A percentile compares a stretch with the other conserved stretches of the same genome.
Evolutionary conservation across 2,329 filamentous ascomycete genomes (phyloP).

Genomic region (Emydomyces testavorans): DNA sequence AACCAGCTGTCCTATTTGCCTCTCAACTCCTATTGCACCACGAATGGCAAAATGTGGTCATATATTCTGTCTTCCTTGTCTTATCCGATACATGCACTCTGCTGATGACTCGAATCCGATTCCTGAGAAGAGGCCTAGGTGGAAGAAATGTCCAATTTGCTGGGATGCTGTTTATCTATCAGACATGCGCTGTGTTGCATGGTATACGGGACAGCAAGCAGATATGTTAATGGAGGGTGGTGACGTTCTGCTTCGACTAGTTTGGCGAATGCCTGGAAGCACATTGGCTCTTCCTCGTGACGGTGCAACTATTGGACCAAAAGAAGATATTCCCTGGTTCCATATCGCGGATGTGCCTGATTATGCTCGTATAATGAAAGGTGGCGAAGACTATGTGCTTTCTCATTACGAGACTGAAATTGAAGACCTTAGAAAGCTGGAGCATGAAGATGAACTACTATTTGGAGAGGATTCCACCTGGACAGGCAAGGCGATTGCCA

Average conservation of each 20-base stretch:
- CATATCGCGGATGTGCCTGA: constrained; percentile 88
- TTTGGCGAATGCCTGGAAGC: constrained; percentile 67
- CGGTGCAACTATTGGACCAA: constrained; percentile 46
- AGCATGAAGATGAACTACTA: constrained; percentile 77
- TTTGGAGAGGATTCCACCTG: constrained; percentile 91
- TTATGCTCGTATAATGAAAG: constrained; percentile 92
- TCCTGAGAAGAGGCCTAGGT: constrained; percentile 59
- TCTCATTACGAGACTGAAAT: constrained; percentile 73
- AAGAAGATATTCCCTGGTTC: constrained; percentile 83
- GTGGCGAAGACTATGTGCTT: constrained; percentile 75
- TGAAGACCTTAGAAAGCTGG: constrained; percentile 59
- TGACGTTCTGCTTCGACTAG: constrained; percentile 78
- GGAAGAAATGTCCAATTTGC: constrained; percentile 95
- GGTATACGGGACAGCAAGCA: constrained; percentile 80
- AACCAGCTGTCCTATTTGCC: constrained; percentile 84
- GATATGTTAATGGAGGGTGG: constrained; percentile 64
- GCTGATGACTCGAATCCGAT: constrained; percentile 54
- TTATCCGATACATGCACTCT: constrained; percentile 89
- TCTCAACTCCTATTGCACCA: constrained; percentile 83
- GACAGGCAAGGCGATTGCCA: constrained; percentile 70
- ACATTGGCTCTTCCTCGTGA: constrained; percentile 82
- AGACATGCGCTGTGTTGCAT: constrained; percentile 78
- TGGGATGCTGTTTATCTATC: constrained; percentile 88
- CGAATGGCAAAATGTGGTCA: constrained; percentile 96
- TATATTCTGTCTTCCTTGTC: constrained; percentile 86